phyloP scores from a whole-genome alignment of 768 basidiomycete species.

The Tricholoma furcatifolium region DNA sequence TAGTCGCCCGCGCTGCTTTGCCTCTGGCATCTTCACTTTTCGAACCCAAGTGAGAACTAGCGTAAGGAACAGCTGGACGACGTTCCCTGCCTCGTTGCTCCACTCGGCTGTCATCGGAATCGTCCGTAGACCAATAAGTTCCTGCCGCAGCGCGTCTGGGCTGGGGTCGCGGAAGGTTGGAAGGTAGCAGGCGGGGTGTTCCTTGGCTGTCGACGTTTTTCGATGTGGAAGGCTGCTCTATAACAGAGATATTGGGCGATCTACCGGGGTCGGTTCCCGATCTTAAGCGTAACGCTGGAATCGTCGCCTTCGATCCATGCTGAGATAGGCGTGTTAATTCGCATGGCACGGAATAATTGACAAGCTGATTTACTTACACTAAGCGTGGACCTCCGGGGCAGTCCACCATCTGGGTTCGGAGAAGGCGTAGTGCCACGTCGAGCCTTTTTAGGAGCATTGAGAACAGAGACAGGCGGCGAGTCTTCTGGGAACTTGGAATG shows the following conservation, averaged over 20 bases:
- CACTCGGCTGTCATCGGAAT: constrained; percentile 45
- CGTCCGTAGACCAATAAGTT: constrained; percentile 27
- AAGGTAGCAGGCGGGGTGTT: constrained; percentile 13
- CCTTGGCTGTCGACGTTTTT: background rate
- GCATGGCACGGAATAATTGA: background rate
- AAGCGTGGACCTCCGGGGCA: constrained; percentile 15
- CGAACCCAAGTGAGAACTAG: constrained; percentile 40
- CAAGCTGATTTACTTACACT: constrained; percentile 16
- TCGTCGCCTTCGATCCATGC: constrained; percentile 1
- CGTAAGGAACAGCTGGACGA: constrained; percentile 45
- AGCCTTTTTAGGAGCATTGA: constrained; percentile 25
- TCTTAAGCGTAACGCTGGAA: constrained; percentile 22
- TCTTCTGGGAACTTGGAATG: constrained; percentile 12
- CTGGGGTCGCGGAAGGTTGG: constrained; percentile 36
- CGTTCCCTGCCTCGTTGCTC: constrained; percentile 35
- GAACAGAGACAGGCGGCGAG: constrained; percentile 27
- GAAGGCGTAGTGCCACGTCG: background rate
- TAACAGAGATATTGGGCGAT: background rate
- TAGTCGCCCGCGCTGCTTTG: background rate
- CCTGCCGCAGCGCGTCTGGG: constrained; percentile 21
- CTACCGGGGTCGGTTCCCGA: constrained; percentile 37
- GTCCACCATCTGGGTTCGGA: constrained; percentile 9
- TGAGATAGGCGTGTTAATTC: background rate
- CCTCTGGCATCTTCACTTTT: constrained; percentile 34
- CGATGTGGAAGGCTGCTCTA: background rate